These are phyloP conservation scores for Rhodotorula sp. DNA, from an alignment of 1,284 basidiomycete species.

Conservation along the genomic window DNA sequence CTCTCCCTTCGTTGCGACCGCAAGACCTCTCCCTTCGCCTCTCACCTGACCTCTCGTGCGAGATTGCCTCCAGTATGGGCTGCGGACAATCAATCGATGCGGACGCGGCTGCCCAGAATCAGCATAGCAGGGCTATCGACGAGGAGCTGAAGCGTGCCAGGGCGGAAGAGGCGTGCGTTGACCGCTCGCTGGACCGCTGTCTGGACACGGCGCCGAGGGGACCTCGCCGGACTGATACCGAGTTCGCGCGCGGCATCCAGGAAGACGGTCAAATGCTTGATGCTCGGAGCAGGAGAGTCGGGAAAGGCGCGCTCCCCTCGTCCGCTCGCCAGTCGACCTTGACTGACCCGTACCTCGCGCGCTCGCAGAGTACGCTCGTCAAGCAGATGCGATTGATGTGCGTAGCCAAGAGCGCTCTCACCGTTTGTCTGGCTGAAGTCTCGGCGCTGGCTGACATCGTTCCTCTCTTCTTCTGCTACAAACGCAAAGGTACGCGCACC, in stretches of 20 bases:
- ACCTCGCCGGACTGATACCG: not conserved
- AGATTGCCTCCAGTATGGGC: conserved; percentile 17
- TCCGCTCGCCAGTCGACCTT: too few species aligned
- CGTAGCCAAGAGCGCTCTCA: not conserved
- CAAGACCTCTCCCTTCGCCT: not conserved
- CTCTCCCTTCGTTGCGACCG: not conserved
- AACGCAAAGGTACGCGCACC: conserved; percentile 18
- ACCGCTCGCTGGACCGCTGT: not conserved
- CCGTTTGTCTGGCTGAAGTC: too few species aligned
- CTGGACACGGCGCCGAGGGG: not conserved
- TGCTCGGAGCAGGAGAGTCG: conserved; percentile 47
- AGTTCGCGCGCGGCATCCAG: not conserved
- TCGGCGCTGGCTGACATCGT: not conserved
- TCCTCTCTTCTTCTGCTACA: not conserved
- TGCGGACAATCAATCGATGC: conserved; percentile 21
- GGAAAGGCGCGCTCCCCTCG: conserved; percentile 40
- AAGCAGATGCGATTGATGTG: conserved; percentile 31
- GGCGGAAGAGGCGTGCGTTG: conserved; percentile 11
- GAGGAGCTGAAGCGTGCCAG: conserved; percentile 5
- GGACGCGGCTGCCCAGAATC: not conserved
- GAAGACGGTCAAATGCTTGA: conserved; percentile 23
- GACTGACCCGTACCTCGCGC: too few species aligned
- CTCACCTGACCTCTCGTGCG: not conserved
- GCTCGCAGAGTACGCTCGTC: conserved; percentile 4
- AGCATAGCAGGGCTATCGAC: conserved; percentile 11